Base-by-base conservation (phyloP, 1,284 basidiomycete species). In the Naganishia liquefaciens region DNA sequence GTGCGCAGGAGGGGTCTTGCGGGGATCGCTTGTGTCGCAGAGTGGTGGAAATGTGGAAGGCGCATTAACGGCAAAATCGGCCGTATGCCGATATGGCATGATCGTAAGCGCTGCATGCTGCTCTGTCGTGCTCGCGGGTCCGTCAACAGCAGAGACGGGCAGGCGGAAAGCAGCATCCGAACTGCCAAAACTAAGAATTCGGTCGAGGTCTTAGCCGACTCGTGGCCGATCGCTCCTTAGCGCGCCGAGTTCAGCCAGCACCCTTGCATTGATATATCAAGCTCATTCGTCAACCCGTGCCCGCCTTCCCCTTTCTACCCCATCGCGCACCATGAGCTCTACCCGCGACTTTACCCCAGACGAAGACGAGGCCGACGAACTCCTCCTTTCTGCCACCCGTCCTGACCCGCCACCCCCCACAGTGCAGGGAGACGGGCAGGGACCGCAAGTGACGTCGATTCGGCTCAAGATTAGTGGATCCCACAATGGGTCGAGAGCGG, bases 321-420 rank as follows among this genome's bases (percentile, higher is more conserved):
- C 33, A 10, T 37, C 2, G 33, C 33, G 5, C 53, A 44, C 54
- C 23, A 60, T 60, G 57, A 50, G 46, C 17, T 50, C 46, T 11
- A 46, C 49, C n/a, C 46, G 57, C 21, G 57, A 60, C 21, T 60
- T 60, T 39, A 60, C 57, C 2, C 57, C 57, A 60, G 57, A 60
- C 46, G 28, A 58, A 0, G 55, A 57, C n/a, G 30, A 60, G n/a
- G 57, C 47, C 30, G 57, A 60, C 33, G 46, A 50, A n/a, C 44
- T 60, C n/a, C 33, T 37, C 33, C 57, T 60, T n/a, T 30, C 25
- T 9, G 37, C 57, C 33, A 13, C 57, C 3, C 33, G 44, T 25
- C 33, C 33, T 7, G 33, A 37, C 13, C 7, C 33, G 33, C 4
- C 33, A 37, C 10, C 7, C 4, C 55, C 30, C 21, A 30, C 44